Base-by-base conservation (phyloP, 345 rosid species). In the Eucalyptus globulus region DNA sequence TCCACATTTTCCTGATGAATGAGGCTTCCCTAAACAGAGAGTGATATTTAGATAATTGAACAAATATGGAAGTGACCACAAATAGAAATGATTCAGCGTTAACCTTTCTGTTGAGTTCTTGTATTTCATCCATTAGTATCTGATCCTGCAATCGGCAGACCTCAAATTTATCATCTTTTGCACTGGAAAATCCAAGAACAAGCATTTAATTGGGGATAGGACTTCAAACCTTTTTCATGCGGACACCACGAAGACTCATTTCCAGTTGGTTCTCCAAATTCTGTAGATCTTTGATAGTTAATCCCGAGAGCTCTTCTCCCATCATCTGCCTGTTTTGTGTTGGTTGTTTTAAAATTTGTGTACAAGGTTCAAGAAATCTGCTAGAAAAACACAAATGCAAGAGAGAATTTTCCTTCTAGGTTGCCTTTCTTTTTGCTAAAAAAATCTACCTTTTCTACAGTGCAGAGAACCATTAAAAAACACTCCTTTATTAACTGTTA, bases 291-390 rank as follows among this genome's bases (percentile, higher is more conserved):
- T 94, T 87, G 49, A 92, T 85, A 54, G 88, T 89, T 90, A 96
- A 93, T 49, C 95, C 95, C 27, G 97, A 94, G 90, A 96, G 97
- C 90, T 93, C 96, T 92, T 95, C 95, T 9, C 98, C 98, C 98
- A 95, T 95, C 96, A 96, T 93, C 92, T 95, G 93, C 93, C 98
- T 96, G 94, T 88, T 87, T 60, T 37, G 56, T 69, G 40, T 43
- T n/a, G 43, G 87, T 86, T 47, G 51, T 69, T 47, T 67, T 89
- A 40, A 85, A 62, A 40, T 54, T 43, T 45, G 43, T 47, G 29
- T 5, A 58, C 40, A 44, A 58, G 65, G 37, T 31, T 54, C 29
- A n/a, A 65, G 40, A 65, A 65, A 65, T 65, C 76, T 11, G 85
- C 85, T 76, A 76, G 47, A 21, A 40, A 21, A 76, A 40, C 9